Percentiles rank a stretch among this genome's conserved stretches.
These are phyloP conservation scores for Dalbergia cochinchinensis DNA, from an alignment of 306 rosid genomes.

Conservation along the genomic window DNA sequence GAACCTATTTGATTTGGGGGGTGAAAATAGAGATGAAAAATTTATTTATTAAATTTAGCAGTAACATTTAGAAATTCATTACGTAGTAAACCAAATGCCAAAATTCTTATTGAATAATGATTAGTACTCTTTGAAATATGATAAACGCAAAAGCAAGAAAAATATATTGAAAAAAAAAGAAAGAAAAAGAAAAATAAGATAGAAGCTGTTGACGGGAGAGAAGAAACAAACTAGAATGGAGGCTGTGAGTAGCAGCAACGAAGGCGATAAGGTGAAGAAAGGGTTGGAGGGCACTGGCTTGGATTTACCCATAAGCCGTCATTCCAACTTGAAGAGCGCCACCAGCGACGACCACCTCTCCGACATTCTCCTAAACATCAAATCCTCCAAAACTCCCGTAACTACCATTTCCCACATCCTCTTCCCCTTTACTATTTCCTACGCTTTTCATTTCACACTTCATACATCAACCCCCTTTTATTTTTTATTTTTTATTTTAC, in stretches of 20 bases:
- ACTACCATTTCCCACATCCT: not conserved
- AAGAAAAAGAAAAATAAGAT: not conserved
- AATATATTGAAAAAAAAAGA: too few relatives aligned
- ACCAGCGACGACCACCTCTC: constrained; percentile 63
- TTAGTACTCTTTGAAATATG: too few relatives aligned
- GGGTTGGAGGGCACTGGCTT: constrained; percentile 60
- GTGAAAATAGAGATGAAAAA: too few relatives aligned
- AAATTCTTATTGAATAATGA: too few relatives aligned
- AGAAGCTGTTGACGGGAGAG: not conserved
- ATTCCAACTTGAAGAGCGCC: constrained; percentile 70
- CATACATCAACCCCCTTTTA: too few relatives aligned
- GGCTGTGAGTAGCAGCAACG: constrained; percentile 5
- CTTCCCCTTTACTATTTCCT: not conserved
- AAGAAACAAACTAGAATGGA: constrained; percentile 31
- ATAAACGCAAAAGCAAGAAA: too few relatives aligned
- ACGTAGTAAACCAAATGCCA: too few relatives aligned
- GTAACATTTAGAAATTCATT: too few relatives aligned
- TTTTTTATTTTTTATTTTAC: not conserved
- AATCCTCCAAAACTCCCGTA: constrained; percentile 85
- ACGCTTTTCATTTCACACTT: not conserved
- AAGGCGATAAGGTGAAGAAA: constrained; percentile 45
- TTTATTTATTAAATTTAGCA: too few relatives aligned
- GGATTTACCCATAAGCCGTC: constrained; percentile 57
- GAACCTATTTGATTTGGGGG: too few relatives aligned
- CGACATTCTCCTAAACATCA: constrained; percentile 67